phyloP scores from a whole-genome alignment of 257 asterid genomes.

The Ilex aquifolium region DNA sequence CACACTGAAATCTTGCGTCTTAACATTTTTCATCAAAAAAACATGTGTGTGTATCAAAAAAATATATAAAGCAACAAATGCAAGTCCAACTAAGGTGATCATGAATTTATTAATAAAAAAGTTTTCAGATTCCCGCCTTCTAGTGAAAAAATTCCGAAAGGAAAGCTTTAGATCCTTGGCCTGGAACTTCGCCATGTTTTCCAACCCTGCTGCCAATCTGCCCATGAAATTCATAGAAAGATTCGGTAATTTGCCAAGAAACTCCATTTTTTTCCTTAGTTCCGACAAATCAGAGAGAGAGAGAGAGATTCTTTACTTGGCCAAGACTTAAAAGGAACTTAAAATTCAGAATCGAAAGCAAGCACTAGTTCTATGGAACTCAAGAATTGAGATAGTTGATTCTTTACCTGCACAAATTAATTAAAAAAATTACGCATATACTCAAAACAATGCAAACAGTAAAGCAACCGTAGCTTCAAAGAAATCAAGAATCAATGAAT shows the following conservation, averaged over 20 bases:
- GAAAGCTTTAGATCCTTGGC: too few relatives aligned
- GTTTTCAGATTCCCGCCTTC: too few relatives aligned
- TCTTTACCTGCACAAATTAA: too few relatives aligned
- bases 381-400: too few relatives aligned
- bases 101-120: too few relatives aligned
- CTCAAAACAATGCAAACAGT: too few relatives aligned
- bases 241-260: constrained; percentile 16
- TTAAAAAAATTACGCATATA: too few relatives aligned
- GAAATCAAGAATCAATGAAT: too few relatives aligned
- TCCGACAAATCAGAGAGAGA: background rate
- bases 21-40: too few relatives aligned
- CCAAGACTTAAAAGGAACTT: constrained; percentile 21
- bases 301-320: constrained; percentile 32
- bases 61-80: background rate
- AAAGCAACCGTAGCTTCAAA: too few relatives aligned
- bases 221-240: constrained; percentile 2
- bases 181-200: constrained; percentile 28
- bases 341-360: constrained; percentile 15
- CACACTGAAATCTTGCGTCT: too few relatives aligned
- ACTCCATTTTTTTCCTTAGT: background rate
- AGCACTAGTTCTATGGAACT: constrained; percentile 9
- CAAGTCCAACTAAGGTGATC: too few relatives aligned
- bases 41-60: background rate
- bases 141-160: constrained; percentile 22
- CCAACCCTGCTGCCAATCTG: constrained; percentile 19